Evolutionary conservation across 768 basidiomycete species (phyloP), one percentile per base, ranked within the genome.

Genomic region (Psilocybe sp.): DNA sequence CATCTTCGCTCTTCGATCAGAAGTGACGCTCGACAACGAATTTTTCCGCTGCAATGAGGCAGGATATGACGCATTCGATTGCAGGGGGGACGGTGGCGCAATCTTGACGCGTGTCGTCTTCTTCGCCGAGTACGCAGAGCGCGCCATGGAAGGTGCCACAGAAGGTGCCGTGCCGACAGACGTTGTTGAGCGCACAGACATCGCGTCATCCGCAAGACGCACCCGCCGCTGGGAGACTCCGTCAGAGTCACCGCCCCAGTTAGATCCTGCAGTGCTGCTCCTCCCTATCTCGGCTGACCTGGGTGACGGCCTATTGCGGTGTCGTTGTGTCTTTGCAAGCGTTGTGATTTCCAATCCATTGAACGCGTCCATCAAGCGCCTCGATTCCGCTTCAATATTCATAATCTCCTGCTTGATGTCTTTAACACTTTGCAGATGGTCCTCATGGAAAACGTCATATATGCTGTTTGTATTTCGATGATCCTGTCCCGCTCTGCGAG

Each of bases 331-430:
- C 50, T 77, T 75, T 9, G 83, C 81, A 42, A 89, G 67, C 16
- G 84, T 79, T 32, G 77, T 85, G 50, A 91, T 71, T 64, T 91
- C 89, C 35, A 91, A 71, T 8, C 89, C 87, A 57, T 81, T 87
- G 64, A 91, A 91, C 3, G 88, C 87, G 60, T 91, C 89, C 67
- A 89, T 76, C 40, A 91, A 66, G 43, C 85, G 73, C 53, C 77
- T 75, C 5, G 79, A 81, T 61, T 92, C 89, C 31, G 82, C 81
- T 62, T 90, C 87, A 38, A 92, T 79, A 5, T 74, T 65, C 51
- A 76, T 69, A 38, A 92, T 86, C 57, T 90, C 85, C 40, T 77
- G 70, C 35, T 77, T 80, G 47, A 91, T 82, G 35, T 85, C 76
- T 53, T 77, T 73, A 50, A 79, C 75, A n/a, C 84, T 77, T 50